Evolutionary conservation across 2,329 filamentous ascomycete species (phyloP).

Genomic region (Colletotrichum noveboracense): DNA sequence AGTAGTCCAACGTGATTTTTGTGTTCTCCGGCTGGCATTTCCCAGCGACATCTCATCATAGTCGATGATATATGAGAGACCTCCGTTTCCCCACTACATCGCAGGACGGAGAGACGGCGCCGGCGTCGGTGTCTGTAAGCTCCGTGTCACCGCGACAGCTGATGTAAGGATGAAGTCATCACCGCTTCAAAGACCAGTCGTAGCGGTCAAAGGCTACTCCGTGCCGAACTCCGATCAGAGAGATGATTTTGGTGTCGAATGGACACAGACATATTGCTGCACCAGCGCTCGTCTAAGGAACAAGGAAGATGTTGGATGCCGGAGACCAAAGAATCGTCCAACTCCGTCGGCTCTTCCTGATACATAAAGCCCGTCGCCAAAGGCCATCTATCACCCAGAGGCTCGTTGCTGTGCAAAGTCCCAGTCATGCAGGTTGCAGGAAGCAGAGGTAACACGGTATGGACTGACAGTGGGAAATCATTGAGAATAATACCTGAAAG

Average conservation of each 20-base stretch:
- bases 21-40: fast-evolving
- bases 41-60: background rate
- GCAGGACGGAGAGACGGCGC: background rate
- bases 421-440: background rate
- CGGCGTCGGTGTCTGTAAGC: background rate
- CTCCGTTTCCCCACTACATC: background rate
- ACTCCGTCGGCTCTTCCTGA: background rate
- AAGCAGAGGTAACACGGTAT: background rate
- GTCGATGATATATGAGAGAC: background rate
- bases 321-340: fast-evolving
- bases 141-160: background rate
- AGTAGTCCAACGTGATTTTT: background rate
- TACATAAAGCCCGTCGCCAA: background rate
- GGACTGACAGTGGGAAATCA: background rate
- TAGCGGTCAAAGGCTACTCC: background rate
- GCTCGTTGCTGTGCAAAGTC: background rate
- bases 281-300: background rate
- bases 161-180: background rate
- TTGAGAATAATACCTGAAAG: background rate
- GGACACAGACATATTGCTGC: no score
- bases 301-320: background rate
- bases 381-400: background rate
- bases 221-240: background rate
- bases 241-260: background rate
- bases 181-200: background rate